Base-by-base conservation (phyloP, 1,139 yeast species). In the Pichia sp. region DNA sequence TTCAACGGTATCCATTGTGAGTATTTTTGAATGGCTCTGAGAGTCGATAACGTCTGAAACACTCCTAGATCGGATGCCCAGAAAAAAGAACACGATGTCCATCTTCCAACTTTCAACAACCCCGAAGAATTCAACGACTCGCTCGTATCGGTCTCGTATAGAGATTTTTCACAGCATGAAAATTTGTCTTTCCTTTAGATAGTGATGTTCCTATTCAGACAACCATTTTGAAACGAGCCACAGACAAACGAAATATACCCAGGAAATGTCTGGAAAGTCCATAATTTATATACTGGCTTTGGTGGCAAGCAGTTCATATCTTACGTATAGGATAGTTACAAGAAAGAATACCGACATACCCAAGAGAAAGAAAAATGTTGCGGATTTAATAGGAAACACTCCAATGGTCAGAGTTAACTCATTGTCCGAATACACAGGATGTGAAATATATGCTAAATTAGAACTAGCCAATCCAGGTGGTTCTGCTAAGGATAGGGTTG, bases 401-500 rank as follows among this genome's bases (percentile, higher is more conserved):
- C 96, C 96, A 0, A 64, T 93, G 65, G 81, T 93, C n/a, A 78
- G 79, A 55, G 76, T 93, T 48, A 76, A 78, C 54, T 85, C 96
- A 0, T 72, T 93, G n/a, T 83, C 94, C 1, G 67, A 72, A 14
- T 68, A 75, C 20, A 88, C 96, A 0, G 95, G 95, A 0, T 84
- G 95, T 61, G 82, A 85, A 42, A 80, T 93, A 10, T 87, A 82
- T 59, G 98, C 96, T 48, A 93, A 93, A 62, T 67, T 91, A 52
- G 99, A 93, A 66, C 69, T 89, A 50, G 70, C 76, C 58, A 93
- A 93, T 60, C 98, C 98, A 1, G 99, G 95, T 19, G 98, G 98
- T 0, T 86, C 96, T 43, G 96, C 97, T 33, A 93, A 93, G 62
- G 99, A 93, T 62, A 72, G 99, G 46, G 96, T 93, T 35, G 99